A percentile compares a stretch with the other conserved stretches of the same genome.
Conservation (phyloP, 257 asterid species). For the Solanum dulcamara region DNA sequence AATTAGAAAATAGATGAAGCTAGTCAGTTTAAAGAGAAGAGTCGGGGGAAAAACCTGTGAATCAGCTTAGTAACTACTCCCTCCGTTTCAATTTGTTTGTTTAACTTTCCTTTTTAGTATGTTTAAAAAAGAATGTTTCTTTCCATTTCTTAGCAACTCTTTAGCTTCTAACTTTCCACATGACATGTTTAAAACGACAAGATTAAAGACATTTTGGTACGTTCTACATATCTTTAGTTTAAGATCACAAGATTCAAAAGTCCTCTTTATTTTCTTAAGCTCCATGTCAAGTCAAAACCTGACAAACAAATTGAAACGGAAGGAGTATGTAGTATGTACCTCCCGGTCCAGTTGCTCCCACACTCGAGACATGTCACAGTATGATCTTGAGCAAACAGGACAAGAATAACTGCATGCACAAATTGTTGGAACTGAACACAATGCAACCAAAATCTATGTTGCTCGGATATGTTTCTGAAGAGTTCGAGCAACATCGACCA, state of each 20-base stretch:
- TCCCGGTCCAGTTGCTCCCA: constrained; percentile 58
- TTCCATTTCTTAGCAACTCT: not conserved
- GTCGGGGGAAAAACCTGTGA: not conserved
- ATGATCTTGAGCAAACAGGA: constrained; percentile 60
- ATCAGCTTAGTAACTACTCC: not conserved
- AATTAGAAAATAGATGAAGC: not conserved
- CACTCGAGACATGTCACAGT: constrained; percentile 47
- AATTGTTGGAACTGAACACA: not conserved
- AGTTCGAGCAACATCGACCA: not conserved
- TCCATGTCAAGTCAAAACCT: not conserved
- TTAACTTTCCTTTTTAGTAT: not conserved
- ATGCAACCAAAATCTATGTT: not conserved
- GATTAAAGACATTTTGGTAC: not conserved
- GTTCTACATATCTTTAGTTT: not conserved
- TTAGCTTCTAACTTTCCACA: not conserved
- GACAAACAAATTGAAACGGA: not conserved
- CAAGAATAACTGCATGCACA: constrained; percentile 42
- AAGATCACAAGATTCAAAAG: not conserved
- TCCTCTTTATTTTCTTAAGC: not conserved
- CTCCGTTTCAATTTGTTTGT: not conserved
- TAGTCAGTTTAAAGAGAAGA: not conserved
- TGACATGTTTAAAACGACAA: not conserved
- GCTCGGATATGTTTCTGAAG: not conserved
- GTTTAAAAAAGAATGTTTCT: not conserved
- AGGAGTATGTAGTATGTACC: constrained; percentile 12